Percentiles rank a stretch among this genome's conserved stretches.
Conservation (phyloP, 306 rosid genomes). For the Rosa rugosa region DNA sequence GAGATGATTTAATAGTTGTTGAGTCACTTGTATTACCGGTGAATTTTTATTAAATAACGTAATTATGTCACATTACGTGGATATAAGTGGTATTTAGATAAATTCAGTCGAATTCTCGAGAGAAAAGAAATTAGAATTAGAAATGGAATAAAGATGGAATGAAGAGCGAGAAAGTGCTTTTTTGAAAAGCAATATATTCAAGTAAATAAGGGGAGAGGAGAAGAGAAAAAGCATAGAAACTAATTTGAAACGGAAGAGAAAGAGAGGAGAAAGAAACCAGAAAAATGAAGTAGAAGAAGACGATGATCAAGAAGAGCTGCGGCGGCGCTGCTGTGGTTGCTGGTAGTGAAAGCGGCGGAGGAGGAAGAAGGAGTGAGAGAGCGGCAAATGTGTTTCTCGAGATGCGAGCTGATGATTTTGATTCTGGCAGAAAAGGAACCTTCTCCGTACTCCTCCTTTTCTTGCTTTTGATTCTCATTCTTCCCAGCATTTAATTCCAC, state of each 20-base stretch:
- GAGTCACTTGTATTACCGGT: too few relatives aligned
- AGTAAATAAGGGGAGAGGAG: constrained; percentile 8
- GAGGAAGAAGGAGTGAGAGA: constrained; percentile 27
- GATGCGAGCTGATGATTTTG: constrained; percentile 60
- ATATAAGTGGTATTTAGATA: too few relatives aligned
- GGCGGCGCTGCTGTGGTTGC: constrained; percentile 20
- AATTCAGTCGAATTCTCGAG: too few relatives aligned
- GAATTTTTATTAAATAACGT: too few relatives aligned
- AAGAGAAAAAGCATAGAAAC: constrained; percentile 18
- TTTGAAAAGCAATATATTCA: constrained; percentile 17
- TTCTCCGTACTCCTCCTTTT: constrained; percentile 72
- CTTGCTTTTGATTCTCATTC: constrained; percentile 69
- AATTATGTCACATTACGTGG: too few relatives aligned
- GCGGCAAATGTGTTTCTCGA: constrained; percentile 42
- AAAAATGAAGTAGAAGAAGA: constrained; percentile 31
- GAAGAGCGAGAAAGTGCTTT: constrained; percentile 28
- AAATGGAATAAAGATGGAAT: background rate
- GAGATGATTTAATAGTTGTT: too few relatives aligned
- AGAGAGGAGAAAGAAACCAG: constrained; percentile 11
- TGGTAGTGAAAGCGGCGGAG: background rate
- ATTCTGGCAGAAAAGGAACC: constrained; percentile 70
- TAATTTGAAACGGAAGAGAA: constrained; percentile 3
- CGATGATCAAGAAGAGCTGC: constrained; percentile 17
- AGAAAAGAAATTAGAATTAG: background rate
- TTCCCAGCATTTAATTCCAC: constrained; percentile 50